These are phyloP conservation scores for Tulasnella sp. DNA, from an alignment of 768 basidiomycete species.

Conservation along the genomic window DNA sequence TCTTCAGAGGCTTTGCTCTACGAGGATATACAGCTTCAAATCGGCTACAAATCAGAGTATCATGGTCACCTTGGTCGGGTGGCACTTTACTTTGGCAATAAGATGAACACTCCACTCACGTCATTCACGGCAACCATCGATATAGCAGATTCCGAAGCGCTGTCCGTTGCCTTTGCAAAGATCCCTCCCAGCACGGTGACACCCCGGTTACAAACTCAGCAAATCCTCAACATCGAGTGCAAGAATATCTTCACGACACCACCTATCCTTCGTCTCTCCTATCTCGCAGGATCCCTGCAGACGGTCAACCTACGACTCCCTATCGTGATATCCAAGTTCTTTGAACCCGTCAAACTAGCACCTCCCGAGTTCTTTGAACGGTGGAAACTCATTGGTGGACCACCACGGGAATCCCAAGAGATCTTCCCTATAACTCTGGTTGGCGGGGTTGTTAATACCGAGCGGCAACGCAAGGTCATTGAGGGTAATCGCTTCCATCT, in stretches of 20 bases:
- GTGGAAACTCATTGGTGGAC: constrained; percentile 94
- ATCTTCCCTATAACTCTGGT: constrained; percentile 73
- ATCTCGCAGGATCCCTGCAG: constrained; percentile 85
- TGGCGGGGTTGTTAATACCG: constrained; percentile 60
- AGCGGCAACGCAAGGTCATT: constrained; percentile 61
- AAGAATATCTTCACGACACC: constrained; percentile 66
- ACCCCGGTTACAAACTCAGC: constrained; percentile 80
- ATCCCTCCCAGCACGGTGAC: constrained; percentile 74
- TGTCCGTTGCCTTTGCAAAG: constrained; percentile 79
- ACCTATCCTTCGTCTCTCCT: constrained; percentile 78
- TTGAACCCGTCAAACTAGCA: constrained; percentile 81
- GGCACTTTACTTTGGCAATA: constrained; percentile 94
- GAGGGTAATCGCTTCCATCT: constrained; percentile 65
- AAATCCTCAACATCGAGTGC: constrained; percentile 89
- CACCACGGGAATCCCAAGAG: constrained; percentile 81
- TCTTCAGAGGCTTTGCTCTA: constrained; percentile 79
- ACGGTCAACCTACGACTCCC: constrained; percentile 74
- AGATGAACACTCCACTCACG: constrained; percentile 74
- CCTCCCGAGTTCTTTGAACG: constrained; percentile 88
- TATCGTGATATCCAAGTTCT: constrained; percentile 78
- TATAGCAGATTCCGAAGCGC: constrained; percentile 57
- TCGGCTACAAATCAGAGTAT: constrained; percentile 93
- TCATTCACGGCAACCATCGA: constrained; percentile 79
- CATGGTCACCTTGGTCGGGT: constrained; percentile 90
- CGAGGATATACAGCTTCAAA: constrained; percentile 90